Evolutionary conservation across 805 yeast genomes (phyloP).

Genomic region (Metschnikowia vanudenii): DNA sequence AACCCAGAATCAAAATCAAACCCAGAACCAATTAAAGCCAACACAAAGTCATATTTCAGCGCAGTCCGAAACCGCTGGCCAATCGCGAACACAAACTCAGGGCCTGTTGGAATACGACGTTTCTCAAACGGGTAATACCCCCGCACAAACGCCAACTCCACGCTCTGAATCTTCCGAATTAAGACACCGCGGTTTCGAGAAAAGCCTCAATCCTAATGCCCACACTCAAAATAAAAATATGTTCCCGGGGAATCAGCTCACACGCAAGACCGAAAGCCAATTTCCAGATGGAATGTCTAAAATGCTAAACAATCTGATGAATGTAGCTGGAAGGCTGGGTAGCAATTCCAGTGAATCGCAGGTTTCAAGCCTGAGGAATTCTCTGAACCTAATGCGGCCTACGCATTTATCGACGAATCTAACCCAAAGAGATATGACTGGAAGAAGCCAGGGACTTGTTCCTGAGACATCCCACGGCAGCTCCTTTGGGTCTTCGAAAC

Average conservation of each 20-base stretch:
- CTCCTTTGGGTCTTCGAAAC: slow-evolving; percentile 7
- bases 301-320: neutral
- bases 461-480: slow-evolving; percentile 6
- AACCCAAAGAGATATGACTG: slow-evolving; percentile 3
- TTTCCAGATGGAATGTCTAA: neutral
- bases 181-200: neutral
- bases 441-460: slow-evolving; percentile 1
- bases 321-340: neutral
- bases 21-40: neutral
- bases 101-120: neutral
- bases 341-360: neutral
- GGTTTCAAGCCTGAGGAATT: neutral
- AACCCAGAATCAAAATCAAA: neutral
- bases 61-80: neutral
- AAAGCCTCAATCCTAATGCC: neutral
- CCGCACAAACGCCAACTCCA: neutral
- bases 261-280: neutral
- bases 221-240: neutral
- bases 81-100: neutral
- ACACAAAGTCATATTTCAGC: neutral
- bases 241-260: neutral
- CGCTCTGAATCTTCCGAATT: neutral
- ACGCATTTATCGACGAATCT: slow-evolving; percentile 3
- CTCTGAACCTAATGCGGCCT: slow-evolving; percentile 3
- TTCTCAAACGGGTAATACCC: neutral